Conservation (phyloP, 305 asterid genomes). For the Solanum chacoense region DNA sequence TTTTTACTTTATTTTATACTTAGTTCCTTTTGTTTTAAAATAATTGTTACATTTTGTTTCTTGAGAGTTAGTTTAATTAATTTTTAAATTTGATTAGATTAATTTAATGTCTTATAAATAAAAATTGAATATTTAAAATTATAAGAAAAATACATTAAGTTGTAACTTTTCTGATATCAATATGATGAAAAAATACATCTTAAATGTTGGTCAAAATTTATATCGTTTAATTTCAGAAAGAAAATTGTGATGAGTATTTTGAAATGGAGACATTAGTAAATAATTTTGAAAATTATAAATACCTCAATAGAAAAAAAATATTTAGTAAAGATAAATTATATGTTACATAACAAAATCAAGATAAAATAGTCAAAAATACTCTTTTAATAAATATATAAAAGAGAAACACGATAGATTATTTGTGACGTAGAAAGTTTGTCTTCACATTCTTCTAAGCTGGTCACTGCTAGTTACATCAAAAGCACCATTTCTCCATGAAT, state of each 20-base stretch:
- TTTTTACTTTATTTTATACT: background rate
- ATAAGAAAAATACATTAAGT: background rate
- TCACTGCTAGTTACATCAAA: background rate
- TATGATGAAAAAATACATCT: background rate
- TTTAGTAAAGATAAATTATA: background rate
- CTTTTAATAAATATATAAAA: background rate
- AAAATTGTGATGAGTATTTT: background rate
- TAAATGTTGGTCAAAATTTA: background rate
- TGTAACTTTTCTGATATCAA: background rate
- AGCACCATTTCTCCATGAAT: conserved; percentile 3
- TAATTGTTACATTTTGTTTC: background rate
- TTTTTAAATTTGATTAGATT: background rate
- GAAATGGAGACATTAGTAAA: background rate
- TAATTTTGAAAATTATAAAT: background rate
- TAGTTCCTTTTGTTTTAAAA: background rate
- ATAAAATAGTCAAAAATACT: background rate
- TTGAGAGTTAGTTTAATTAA: background rate
- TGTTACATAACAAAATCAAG: background rate
- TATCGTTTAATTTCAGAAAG: background rate
- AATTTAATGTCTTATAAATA: background rate
- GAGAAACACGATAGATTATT: background rate
- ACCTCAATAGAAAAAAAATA: background rate
- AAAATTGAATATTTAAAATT: background rate
- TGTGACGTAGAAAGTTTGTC: background rate
- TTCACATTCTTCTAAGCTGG: background rate